Percentiles rank a stretch among this genome's conserved stretches.
These are phyloP conservation scores for Rhodotorula diobovata DNA, from an alignment of 768 basidiomycete genomes.

Conservation along the genomic window DNA sequence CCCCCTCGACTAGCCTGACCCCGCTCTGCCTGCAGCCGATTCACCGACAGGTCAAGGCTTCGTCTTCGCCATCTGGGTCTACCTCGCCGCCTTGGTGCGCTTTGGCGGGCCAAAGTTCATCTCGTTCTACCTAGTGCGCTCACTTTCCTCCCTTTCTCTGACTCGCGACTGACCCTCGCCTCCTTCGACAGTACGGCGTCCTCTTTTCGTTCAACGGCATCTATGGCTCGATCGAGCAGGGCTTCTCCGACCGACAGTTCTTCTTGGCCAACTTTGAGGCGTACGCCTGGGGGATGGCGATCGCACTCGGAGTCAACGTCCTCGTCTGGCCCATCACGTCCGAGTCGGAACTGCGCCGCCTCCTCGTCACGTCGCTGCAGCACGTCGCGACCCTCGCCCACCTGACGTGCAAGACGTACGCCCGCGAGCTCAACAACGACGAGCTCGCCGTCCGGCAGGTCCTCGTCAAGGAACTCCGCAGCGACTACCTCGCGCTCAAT, in stretches of 20 bases:
- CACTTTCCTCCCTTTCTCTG: background rate
- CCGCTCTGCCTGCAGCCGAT: background rate
- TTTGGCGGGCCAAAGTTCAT: constrained; percentile 28
- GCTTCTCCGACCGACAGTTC: constrained; percentile 23
- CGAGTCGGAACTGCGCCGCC: constrained; percentile 42
- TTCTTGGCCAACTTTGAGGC: constrained; percentile 41
- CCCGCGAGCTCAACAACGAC: constrained; percentile 21
- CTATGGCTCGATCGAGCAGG: constrained; percentile 12
- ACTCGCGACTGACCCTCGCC: background rate
- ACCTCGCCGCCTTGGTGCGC: constrained; percentile 32
- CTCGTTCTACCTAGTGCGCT: constrained; percentile 34
- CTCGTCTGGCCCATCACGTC: constrained; percentile 42
- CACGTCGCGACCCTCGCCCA: constrained; percentile 36
- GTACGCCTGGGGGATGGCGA: constrained; percentile 44
- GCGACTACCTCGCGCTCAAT: constrained; percentile 32
- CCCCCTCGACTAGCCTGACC: too few species aligned
- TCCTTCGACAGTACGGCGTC: constrained; percentile 28
- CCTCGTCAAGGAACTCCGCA: constrained; percentile 31
- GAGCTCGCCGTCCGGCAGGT: constrained; percentile 35
- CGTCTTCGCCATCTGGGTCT: constrained; percentile 44
- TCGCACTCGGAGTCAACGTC: constrained; percentile 44
- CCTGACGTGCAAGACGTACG: constrained; percentile 33
- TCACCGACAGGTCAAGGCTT: constrained; percentile 45
- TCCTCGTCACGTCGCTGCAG: constrained; percentile 38
- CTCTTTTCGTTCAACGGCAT: constrained; percentile 36